A percentile compares a stretch with the other conserved stretches of the same genome.
Evolutionary conservation across 2,329 filamentous ascomycete species (phyloP).

Genomic region (Penicillium corylophilum): DNA sequence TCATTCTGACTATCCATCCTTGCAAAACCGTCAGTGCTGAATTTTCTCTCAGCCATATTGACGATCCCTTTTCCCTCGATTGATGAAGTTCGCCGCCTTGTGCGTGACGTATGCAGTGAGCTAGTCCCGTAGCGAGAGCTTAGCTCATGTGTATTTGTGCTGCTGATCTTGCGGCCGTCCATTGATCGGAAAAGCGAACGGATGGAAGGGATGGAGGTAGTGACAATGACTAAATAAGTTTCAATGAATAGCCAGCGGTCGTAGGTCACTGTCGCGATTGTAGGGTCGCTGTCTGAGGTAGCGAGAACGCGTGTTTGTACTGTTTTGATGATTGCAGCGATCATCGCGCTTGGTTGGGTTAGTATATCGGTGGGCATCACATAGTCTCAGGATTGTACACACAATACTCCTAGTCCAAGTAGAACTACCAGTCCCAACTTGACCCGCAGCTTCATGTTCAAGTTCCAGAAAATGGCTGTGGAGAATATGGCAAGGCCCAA

Average conservation of each 20-base stretch:
- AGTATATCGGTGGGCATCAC: neutral
- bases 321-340: conserved; percentile 27
- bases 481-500: conserved; percentile 33
- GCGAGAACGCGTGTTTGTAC: conserved; percentile 22
- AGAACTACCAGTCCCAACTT: conserved; percentile 31
- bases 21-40: conserved; percentile 7
- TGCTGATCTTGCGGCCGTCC: neutral
- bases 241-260: conserved; percentile 32
- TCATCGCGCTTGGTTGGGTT: conserved; percentile 23
- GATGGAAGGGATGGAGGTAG: conserved; percentile 31
- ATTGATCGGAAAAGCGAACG: conserved; percentile 22
- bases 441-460: conserved; percentile 31
- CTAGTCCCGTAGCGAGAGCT: conserved; percentile 9
- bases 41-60: conserved; percentile 5
- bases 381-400: neutral
- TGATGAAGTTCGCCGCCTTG: conserved; percentile 5
- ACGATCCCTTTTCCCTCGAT: conserved; percentile 14
- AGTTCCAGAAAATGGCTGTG: conserved; percentile 32
- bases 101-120: conserved; percentile 3
- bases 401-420: conserved; percentile 34
- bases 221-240: conserved; percentile 32
- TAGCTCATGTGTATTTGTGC: conserved; percentile 14
- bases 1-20: conserved; percentile 16
- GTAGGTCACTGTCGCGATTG: conserved; percentile 22
- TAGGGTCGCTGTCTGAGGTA: conserved; percentile 18